Percentiles rank a stretch among this genome's conserved stretches.
Conservation (phyloP, 129 eudicot genomes). For the Oenanthe sinensis region DNA sequence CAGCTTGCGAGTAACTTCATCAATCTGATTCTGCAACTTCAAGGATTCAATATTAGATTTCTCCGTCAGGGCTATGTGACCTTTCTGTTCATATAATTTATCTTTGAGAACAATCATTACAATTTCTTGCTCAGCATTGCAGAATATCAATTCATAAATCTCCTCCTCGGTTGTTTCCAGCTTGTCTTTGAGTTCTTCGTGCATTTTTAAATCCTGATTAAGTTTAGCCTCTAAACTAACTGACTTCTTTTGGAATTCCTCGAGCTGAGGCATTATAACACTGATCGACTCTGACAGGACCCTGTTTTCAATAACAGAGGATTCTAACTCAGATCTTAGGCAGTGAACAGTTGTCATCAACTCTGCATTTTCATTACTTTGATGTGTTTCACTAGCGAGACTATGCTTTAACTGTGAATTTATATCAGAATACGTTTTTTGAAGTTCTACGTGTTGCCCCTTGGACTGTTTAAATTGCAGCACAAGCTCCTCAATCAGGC, state of each 20-base stretch:
- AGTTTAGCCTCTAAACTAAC: conserved; percentile 15
- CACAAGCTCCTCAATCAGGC: conserved; percentile 30
- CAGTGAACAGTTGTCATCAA: conserved; percentile 25
- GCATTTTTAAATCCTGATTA: conserved; percentile 23
- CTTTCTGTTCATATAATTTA: conserved; percentile 40
- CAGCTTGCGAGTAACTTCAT: conserved; percentile 41
- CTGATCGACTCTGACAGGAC: conserved; percentile 31
- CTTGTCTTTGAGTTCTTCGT: conserved; percentile 27
- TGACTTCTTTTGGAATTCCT: conserved; percentile 23
- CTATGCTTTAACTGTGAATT: too few relatives aligned
- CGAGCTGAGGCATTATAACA: conserved; percentile 23
- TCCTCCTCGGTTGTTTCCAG: conserved; percentile 31
- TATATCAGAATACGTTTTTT: conserved; percentile 22
- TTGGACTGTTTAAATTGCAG: conserved; percentile 28
- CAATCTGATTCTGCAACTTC: conserved; percentile 30
- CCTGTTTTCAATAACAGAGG: conserved; percentile 26
- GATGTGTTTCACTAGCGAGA: conserved; percentile 29
- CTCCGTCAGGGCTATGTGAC: conserved; percentile 13
- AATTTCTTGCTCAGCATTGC: conserved; percentile 47
- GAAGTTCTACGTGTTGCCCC: conserved; percentile 29
- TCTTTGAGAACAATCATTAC: conserved; percentile 38
- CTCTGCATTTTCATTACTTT: conserved; percentile 31
- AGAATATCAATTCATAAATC: conserved; percentile 27
- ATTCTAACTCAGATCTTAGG: conserved; percentile 40
- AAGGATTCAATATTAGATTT: conserved; percentile 28